Base-by-base conservation (phyloP, 768 basidiomycete species). In the Neoboletus magnificus region DNA sequence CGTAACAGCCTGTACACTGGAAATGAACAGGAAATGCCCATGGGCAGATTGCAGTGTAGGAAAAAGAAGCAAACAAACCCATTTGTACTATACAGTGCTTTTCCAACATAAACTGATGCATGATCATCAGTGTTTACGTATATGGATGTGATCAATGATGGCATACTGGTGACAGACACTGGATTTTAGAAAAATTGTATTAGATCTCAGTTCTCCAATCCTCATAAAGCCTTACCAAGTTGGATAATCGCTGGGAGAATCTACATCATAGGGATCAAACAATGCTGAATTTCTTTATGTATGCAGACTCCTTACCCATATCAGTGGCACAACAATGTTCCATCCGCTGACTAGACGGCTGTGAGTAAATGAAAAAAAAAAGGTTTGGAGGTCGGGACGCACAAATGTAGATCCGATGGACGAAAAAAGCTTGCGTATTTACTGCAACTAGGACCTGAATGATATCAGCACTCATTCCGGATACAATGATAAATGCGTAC, bases 401-500 rank as follows among this genome's bases (percentile, higher is more conserved):
- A 64, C 62, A 53, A 18, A 49, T 0, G 16, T 64, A 63, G 12
- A 63, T 50, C 18, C 62, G 50, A 27, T 60, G 16, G 20, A 60
- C 29, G 25, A 63, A 60, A 41, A 50, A 63, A 7, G 50, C 53
- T 10, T 63, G 61, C 1, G 54, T 47, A 4, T 20, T 11, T 39
- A 44, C 5, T 41, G 58, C 58, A 42, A 51, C 37, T 4, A 53
- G 12, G 13, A 0, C 6, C 62, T 64, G 33, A 4, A 25, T 20
- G 22, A 11, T n/a, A 32, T 62, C 3, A 63, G 32, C 11, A 30
- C 2, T 36, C 12, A 0, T 36, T 18, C 16, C 7, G 4, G 2
- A 5, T 2, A 27, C 6, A 18, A 20, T 25, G 23, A 44, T 4
- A n/a, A 5, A 23, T 0, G 7, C 22, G 9, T 55, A 60, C 62